Evolutionary conservation across 2,329 filamentous ascomycete genomes (phyloP), one percentile per base, ranked within the genome.

Genomic region (Cladosporium velox): DNA sequence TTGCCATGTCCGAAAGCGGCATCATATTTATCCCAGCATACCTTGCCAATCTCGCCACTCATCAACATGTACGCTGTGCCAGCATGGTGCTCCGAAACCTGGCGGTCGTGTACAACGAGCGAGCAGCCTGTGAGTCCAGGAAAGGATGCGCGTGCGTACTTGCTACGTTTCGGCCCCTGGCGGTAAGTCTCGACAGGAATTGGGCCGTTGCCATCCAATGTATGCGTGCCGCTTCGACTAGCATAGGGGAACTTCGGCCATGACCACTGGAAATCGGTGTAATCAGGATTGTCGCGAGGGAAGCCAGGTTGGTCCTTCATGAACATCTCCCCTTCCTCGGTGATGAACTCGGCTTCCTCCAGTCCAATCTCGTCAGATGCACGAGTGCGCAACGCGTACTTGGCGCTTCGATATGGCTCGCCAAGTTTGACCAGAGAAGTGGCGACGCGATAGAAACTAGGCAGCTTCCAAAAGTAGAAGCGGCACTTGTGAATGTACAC

Each of bases 381-480:
- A 12, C 24, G 58, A 2, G 59, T 51, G 11, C 59, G 44, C 12
- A 62, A 47, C 4, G 30, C 44, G 32, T 62, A 62, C 2, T 4
- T 34, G 4, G 28, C n/a, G n/a, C n/a, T 24, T 8, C 3, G 26
- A 24, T 62, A 62, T 21, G 59, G 47, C n/a, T 54, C 47, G 7
- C 59, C 59, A 15, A 62, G 28, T 14, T 34, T 51, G 15, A 8
- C 7, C 10, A 51, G 18, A 5, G 11, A 8, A 10, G 7, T 18
- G 15, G 44, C 44, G 5, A 51, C 3, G 15, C 32, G n/a, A 38
- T 18, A 24, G 21, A 54, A 47, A n/a, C 35, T 15, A 3, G 58
- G 58, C 24, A 52, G 3, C 18, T 38, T 35, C 47, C 59, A 52
- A 3, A 52, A 26, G 59, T 62, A 62, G 32, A 62, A 35, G 8